Conservation (phyloP, 108 stramenopile species). For the Aurantiochytrium sp. region DNA sequence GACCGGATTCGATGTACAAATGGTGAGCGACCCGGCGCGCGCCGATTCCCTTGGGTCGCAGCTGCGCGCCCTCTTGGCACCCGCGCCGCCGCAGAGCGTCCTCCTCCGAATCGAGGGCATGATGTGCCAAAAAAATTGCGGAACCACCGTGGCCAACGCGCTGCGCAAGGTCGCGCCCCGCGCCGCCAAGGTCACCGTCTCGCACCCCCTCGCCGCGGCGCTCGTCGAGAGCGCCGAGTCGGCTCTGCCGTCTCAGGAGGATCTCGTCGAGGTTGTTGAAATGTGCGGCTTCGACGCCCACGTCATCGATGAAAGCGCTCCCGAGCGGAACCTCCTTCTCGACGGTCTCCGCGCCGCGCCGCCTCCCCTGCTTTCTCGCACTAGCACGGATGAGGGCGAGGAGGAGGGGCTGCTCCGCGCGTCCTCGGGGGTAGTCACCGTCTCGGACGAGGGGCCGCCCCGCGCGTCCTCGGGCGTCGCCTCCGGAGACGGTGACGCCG, state of each 20-base stretch:
- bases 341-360: background rate
- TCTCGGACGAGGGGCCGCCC: too few relatives aligned
- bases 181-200: conserved; percentile 32
- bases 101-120: conserved; percentile 70
- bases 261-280: background rate
- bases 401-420: too few relatives aligned
- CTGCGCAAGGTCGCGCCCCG: background rate
- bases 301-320: background rate
- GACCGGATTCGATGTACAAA: background rate
- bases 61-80: background rate
- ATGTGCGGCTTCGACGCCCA: background rate
- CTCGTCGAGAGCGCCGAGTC: conserved; percentile 14
- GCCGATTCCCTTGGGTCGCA: background rate
- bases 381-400: background rate
- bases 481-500: background rate
- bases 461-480: too few relatives aligned
- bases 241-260: background rate
- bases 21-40: background rate
- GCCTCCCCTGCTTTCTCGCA: background rate
- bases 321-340: background rate
- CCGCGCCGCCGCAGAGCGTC: background rate
- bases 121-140: conserved; percentile 91
- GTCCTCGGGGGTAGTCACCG: too few relatives aligned
- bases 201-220: conserved; percentile 32
- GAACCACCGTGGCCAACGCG: conserved; percentile 45